Percentiles rank a stretch among this genome's conserved stretches.
Conservation (phyloP, 2,329 filamentous ascomycete species). For the Pleurostoma richardsiae region DNA sequence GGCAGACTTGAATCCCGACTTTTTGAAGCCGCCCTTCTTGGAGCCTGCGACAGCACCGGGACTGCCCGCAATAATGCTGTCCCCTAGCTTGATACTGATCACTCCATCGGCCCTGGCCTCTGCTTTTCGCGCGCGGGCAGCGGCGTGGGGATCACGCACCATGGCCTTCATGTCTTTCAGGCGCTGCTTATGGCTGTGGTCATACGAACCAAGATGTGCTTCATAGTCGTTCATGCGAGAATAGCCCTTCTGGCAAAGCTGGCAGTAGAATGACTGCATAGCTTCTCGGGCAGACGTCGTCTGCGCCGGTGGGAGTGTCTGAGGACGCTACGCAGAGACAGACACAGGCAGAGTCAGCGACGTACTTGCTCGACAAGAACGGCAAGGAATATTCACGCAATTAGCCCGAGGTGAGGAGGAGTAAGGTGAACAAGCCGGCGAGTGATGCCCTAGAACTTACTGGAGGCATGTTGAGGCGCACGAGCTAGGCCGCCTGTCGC, state of each 20-base stretch:
- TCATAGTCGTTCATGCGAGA: conserved; percentile 94
- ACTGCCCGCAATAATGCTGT: conserved; percentile 18
- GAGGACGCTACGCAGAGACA: conserved; percentile 38
- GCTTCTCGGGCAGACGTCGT: conserved; percentile 67
- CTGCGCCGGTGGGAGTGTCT: conserved; percentile 53
- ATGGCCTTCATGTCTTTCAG: conserved; percentile 85
- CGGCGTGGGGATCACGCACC: conserved; percentile 65
- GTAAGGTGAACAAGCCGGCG: background rate
- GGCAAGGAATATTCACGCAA: background rate
- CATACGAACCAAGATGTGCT: conserved; percentile 88
- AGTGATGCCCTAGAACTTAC: conserved; percentile 27
- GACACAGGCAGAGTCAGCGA: too few relatives aligned
- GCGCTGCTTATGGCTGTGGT: conserved; percentile 90
- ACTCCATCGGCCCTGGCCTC: conserved; percentile 67
- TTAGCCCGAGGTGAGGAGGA: background rate
- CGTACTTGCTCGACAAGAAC: too few relatives aligned
- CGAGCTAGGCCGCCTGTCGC: too few relatives aligned
- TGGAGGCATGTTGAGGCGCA: conserved; percentile 43
- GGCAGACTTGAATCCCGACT: conserved; percentile 76
- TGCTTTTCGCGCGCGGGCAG: conserved; percentile 60
- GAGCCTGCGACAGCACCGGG: conserved; percentile 41
- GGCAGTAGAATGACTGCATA: conserved; percentile 76
- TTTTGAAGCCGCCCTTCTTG: conserved; percentile 72
- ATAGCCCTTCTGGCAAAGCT: conserved; percentile 90
- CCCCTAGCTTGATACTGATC: conserved; percentile 60